These are phyloP conservation scores for Coemansia sp. DNA, from an alignment of 192 early-diverging fungal species.

Conservation along the genomic window DNA sequence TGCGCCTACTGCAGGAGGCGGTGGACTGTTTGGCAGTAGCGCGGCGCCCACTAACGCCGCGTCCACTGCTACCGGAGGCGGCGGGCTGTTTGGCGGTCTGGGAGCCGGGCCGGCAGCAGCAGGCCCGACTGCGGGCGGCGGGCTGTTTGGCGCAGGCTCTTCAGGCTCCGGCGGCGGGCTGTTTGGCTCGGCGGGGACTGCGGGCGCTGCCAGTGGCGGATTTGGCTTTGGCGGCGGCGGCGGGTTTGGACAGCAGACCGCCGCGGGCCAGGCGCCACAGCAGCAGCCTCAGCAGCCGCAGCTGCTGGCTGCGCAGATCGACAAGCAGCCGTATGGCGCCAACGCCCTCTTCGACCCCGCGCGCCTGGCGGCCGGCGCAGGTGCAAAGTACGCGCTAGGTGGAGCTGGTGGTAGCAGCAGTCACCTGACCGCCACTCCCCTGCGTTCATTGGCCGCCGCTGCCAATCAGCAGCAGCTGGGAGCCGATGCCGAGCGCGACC, in stretches of 20 bases:
- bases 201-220: conserved; percentile 3
- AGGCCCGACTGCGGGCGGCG: neutral
- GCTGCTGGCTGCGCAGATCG: conserved; percentile 68
- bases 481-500: conserved; percentile 14
- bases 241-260: conserved; percentile 10
- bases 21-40: conserved; percentile 10
- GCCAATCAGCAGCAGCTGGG: conserved; percentile 13
- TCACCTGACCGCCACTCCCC: conserved; percentile 34
- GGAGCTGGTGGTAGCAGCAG: conserved; percentile 11
- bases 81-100: conserved; percentile 22
- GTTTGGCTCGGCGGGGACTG: neutral
- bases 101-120: conserved; percentile 7
- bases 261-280: conserved; percentile 10
- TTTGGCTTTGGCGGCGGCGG: conserved; percentile 8
- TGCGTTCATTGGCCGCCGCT: conserved; percentile 25
- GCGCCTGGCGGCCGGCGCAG: conserved; percentile 12
- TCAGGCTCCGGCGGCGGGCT: neutral
- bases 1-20: conserved; percentile 13
- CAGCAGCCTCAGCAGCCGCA: conserved; percentile 30
- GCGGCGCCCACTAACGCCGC: conserved; percentile 5
- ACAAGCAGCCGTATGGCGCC: conserved; percentile 81
- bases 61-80: conserved; percentile 17
- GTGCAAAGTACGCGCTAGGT: neutral
- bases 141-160: neutral
- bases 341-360: conserved; percentile 71